Evolutionary conservation across 2,329 filamentous ascomycete species (phyloP).

Genomic region (Fusarium albosuccineum): DNA sequence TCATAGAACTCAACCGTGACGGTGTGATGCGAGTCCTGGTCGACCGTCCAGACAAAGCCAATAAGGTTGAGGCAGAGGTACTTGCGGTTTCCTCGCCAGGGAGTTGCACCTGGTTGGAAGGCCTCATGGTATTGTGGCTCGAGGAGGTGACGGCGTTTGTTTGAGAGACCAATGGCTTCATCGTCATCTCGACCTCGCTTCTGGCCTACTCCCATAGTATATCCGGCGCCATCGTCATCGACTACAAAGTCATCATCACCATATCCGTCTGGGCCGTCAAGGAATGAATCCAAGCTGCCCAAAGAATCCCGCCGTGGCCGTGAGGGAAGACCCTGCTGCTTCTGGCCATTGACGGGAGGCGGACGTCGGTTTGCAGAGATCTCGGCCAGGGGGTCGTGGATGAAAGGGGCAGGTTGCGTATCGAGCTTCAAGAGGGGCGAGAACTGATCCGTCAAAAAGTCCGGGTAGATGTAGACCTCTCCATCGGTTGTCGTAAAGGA

Average conservation of each 20-base stretch:
- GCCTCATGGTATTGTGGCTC: slow-evolving; percentile 81
- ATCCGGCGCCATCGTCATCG: slow-evolving; percentile 95
- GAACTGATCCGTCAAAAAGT: slow-evolving; percentile 73
- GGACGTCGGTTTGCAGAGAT: slow-evolving; percentile 74
- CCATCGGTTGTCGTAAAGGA: slow-evolving; percentile 95
- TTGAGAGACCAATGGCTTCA: slow-evolving; percentile 62
- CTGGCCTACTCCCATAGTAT: slow-evolving; percentile 69
- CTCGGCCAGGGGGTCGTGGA: slow-evolving; percentile 82
- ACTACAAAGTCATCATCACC: slow-evolving; percentile 85
- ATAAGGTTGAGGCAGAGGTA: slow-evolving; percentile 94
- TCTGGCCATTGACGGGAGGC: slow-evolving; percentile 66
- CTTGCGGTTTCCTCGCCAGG: slow-evolving; percentile 93
- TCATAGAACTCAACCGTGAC: slow-evolving; percentile 99
- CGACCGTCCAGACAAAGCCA: slow-evolving; percentile 96
- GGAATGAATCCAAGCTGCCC: slow-evolving; percentile 86
- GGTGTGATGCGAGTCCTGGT: slow-evolving; percentile 93
- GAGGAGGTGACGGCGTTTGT: slow-evolving; percentile 63
- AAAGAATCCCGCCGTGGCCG: slow-evolving; percentile 72
- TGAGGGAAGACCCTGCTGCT: slow-evolving; percentile 61
- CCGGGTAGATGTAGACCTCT: slow-evolving; percentile 89
- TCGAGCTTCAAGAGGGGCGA: slow-evolving; percentile 67
- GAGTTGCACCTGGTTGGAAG: slow-evolving; percentile 95
- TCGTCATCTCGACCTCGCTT: slow-evolving; percentile 66
- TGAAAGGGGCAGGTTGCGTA: slow-evolving; percentile 84
- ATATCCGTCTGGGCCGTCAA: slow-evolving; percentile 68